A percentile compares a stretch with the other conserved stretches of the same genome.
Conservation (phyloP, 148 eudicot species). For the Euryodendron excelsum region DNA sequence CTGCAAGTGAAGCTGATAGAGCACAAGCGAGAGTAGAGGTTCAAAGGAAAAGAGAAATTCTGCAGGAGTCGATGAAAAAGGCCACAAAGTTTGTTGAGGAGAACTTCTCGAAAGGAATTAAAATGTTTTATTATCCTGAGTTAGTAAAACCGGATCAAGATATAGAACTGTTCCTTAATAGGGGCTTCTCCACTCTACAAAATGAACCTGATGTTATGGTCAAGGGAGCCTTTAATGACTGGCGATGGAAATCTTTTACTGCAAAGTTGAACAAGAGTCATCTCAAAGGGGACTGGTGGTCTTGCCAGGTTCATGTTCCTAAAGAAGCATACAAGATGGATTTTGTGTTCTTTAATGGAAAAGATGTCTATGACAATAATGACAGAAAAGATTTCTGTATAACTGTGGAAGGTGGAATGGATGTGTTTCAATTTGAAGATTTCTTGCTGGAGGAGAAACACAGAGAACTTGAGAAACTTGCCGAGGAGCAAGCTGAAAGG, state of each 20-base stretch:
- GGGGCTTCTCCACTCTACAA: constrained; percentile 65
- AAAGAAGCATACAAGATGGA: constrained; percentile 81
- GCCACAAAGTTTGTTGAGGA: constrained; percentile 45
- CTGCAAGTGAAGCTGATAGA: constrained; percentile 78
- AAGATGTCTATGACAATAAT: constrained; percentile 89
- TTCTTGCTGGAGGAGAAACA: constrained; percentile 92
- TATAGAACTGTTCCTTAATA: constrained; percentile 71
- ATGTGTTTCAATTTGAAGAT: constrained; percentile 64
- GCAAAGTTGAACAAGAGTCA: constrained; percentile 56
- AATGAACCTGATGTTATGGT: constrained; percentile 65
- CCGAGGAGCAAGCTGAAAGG: constrained; percentile 70
- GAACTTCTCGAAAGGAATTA: constrained; percentile 55
- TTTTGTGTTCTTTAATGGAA: constrained; percentile 84
- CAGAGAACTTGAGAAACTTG: constrained; percentile 71
- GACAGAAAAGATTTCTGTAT: constrained; percentile 76
- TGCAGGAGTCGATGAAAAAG: constrained; percentile 46
- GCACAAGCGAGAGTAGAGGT: constrained; percentile 74
- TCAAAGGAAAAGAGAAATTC: constrained; percentile 42
- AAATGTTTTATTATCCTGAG: constrained; percentile 68
- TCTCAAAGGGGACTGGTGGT: constrained; percentile 95
- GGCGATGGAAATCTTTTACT: constrained; percentile 92
- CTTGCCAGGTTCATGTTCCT: constrained; percentile 81
- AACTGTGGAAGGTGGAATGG: constrained; percentile 73
- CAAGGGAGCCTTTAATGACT: constrained; percentile 93
- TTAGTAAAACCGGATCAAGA: constrained; percentile 62